phyloP scores from a whole-genome alignment of 306 rosid species.

The Cicer chorassanicum region DNA sequence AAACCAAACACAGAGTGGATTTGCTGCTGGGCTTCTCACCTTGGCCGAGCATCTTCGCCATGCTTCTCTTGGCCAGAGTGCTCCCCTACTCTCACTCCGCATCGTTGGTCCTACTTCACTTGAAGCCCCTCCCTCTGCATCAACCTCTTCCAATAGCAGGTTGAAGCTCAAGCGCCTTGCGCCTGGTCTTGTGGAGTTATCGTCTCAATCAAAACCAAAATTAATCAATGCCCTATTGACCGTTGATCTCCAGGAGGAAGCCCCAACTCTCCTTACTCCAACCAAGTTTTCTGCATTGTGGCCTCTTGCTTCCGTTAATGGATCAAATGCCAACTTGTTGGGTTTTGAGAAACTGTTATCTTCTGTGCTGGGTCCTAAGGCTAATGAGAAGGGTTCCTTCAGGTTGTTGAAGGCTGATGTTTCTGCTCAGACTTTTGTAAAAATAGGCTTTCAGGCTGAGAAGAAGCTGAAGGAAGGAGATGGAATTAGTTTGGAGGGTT shows the following conservation, averaged over 20 bases:
- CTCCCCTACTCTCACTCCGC: slow-evolving; percentile 76
- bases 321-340: slow-evolving; percentile 72
- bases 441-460: slow-evolving; percentile 87
- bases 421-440: slow-evolving; percentile 82
- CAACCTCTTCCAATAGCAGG: slow-evolving; percentile 61
- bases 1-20: slow-evolving; percentile 60
- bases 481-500: slow-evolving; percentile 53
- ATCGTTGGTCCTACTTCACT: slow-evolving; percentile 91
- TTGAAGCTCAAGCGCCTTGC: slow-evolving; percentile 95
- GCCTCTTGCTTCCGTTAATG: slow-evolving; percentile 88
- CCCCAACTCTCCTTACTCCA: slow-evolving; percentile 67
- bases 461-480: slow-evolving; percentile 83
- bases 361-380: slow-evolving; percentile 77
- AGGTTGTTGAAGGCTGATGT: slow-evolving; percentile 86
- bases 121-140: slow-evolving; percentile 63
- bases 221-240: slow-evolving; percentile 52
- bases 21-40: slow-evolving; percentile 79
- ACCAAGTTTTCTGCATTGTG: slow-evolving; percentile 70
- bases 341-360: slow-evolving; percentile 77
- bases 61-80: slow-evolving; percentile 57
- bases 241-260: slow-evolving; percentile 52
- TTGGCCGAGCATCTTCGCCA: slow-evolving; percentile 78
- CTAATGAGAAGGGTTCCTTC: slow-evolving; percentile 75
- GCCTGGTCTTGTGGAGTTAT: slow-evolving; percentile 92
- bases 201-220: slow-evolving; percentile 58